phyloP scores from a whole-genome alignment of 257 asterid genomes.

The Paraleonurus japonicus region DNA sequence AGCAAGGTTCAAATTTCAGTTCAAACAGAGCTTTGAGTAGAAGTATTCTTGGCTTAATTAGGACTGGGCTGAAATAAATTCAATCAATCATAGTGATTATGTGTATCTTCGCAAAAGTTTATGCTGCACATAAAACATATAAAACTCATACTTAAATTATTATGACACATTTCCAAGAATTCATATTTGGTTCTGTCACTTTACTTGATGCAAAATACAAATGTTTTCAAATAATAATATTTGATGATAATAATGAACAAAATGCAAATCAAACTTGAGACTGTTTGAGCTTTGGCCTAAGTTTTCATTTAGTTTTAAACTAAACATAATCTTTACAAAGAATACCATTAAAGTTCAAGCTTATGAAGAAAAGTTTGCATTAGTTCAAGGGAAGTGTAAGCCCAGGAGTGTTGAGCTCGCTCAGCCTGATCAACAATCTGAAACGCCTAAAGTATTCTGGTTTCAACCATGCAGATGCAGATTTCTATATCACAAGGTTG shows the following conservation, averaged over 20 bases:
- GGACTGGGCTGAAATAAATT: background rate
- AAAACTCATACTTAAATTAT: background rate
- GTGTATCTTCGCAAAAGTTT: background rate
- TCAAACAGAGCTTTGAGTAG: background rate
- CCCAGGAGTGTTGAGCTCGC: background rate
- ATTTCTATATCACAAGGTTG: constrained; percentile 14
- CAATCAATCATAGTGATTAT: background rate
- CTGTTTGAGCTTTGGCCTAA: constrained; percentile 1
- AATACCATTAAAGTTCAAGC: background rate
- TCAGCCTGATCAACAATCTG: background rate
- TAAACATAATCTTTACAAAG: background rate
- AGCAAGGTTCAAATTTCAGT: background rate
- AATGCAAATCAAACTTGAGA: background rate
- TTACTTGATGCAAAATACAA: background rate
- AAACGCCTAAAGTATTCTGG: background rate
- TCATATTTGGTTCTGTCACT: background rate
- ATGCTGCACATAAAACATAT: background rate
- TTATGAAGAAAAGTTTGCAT: background rate
- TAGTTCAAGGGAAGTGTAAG: background rate
- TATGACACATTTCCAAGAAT: background rate
- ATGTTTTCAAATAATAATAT: background rate
- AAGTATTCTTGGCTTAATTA: background rate
- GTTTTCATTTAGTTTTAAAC: background rate
- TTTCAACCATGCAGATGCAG: background rate
- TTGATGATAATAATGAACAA: background rate